Evolutionary conservation across 177 flowering plant species (phyloP).

Genomic region (Vitis hybrid): DNA sequence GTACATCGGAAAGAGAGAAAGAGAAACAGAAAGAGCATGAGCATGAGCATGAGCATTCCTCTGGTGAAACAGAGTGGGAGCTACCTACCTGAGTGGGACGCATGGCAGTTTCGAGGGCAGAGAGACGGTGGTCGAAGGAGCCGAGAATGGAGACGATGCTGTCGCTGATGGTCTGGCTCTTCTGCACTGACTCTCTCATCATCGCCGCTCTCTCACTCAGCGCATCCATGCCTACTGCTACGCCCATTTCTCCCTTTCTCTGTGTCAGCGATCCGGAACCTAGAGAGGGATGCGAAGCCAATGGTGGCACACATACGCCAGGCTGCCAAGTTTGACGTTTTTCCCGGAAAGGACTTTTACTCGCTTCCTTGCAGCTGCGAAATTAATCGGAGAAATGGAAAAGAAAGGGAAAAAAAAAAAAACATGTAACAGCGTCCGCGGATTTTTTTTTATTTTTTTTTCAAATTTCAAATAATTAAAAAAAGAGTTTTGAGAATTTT

Average conservation of each 20-base stretch:
- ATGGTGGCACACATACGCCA: too few relatives aligned
- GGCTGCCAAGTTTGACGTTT: too few relatives aligned
- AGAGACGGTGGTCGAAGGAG: slow-evolving; percentile 94
- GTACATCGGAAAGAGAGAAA: neutral
- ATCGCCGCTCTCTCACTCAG: slow-evolving; percentile 57
- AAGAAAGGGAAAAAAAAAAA: too few relatives aligned
- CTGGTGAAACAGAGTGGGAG: neutral
- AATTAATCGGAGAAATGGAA: too few relatives aligned
- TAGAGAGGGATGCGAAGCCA: too few relatives aligned
- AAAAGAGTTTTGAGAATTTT: too few relatives aligned
- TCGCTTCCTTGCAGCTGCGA: too few relatives aligned
- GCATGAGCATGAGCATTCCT: neutral
- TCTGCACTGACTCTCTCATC: slow-evolving; percentile 75
- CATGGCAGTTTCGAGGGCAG: slow-evolving; percentile 95
- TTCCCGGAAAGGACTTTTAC: too few relatives aligned
- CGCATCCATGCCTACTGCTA: slow-evolving; percentile 49
- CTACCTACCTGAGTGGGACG: slow-evolving; percentile 84
- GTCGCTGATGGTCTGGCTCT: slow-evolving; percentile 84
- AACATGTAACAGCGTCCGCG: too few relatives aligned
- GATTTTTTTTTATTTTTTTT: too few relatives aligned
- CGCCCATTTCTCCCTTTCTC: slow-evolving; percentile 35
- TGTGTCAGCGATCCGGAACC: neutral
- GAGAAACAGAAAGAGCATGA: slow-evolving; percentile 1
- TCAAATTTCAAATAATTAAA: too few relatives aligned
- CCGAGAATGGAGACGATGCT: slow-evolving; percentile 84